Conservation (phyloP, 345 rosid genomes). For the Euphorbia peplus region DNA sequence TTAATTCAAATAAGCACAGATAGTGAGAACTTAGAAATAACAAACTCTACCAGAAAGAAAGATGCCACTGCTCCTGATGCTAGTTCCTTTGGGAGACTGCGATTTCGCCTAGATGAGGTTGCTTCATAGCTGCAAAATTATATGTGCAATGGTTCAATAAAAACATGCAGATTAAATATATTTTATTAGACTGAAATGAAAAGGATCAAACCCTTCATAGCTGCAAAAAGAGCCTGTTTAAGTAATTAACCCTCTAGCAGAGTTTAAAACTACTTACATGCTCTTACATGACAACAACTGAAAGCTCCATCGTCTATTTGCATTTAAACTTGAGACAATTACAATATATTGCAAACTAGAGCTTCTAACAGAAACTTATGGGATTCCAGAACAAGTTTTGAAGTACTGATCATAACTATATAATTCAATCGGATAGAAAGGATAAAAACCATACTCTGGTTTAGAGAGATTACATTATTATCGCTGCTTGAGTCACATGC, state of each 20-base stretch:
- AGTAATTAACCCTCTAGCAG: neutral
- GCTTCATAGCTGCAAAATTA: slow-evolving; percentile 68
- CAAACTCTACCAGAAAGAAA: slow-evolving; percentile 61
- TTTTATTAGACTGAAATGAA: neutral
- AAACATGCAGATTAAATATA: neutral
- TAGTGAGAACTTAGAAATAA: neutral
- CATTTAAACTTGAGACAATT: neutral
- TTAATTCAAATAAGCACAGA: too few species aligned
- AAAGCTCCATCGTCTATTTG: neutral
- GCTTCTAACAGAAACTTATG: neutral
- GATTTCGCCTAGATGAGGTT: slow-evolving; percentile 70
- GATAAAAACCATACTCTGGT: neutral
- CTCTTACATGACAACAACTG: neutral
- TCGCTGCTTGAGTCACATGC: neutral
- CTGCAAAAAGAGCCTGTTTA: neutral
- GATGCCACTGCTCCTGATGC: slow-evolving; percentile 72
- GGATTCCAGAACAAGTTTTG: neutral
- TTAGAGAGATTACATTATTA: neutral
- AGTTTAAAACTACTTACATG: neutral
- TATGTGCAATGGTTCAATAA: neutral
- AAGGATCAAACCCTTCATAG: neutral
- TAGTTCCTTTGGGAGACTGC: slow-evolving; percentile 70
- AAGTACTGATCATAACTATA: neutral
- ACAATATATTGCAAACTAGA: neutral
- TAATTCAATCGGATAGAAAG: neutral